phyloP scores from a whole-genome alignment of 75 land plant genomes.

The Sequoia sempervirens region DNA sequence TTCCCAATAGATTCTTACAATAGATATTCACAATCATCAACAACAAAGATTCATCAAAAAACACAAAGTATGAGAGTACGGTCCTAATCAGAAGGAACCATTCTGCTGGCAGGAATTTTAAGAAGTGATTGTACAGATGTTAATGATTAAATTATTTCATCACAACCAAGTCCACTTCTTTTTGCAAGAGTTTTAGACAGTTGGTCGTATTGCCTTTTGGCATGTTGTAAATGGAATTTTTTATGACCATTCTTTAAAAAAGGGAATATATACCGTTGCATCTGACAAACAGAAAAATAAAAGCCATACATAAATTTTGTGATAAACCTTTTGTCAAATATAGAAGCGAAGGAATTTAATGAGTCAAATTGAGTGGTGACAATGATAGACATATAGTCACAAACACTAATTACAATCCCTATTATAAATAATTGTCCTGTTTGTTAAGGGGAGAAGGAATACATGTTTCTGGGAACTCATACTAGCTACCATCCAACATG shows the following conservation, averaged over 20 bases:
- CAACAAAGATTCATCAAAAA: no score
- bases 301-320: background rate
- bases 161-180: no score
- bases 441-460: background rate
- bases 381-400: background rate
- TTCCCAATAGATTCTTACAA: no score
- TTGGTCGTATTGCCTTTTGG: background rate
- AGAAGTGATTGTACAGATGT: no score
- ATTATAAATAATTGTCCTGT: background rate
- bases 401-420: background rate
- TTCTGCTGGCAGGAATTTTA: no score
- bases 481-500: background rate
- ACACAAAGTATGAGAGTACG: no score
- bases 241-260: background rate
- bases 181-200: background rate
- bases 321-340: background rate
- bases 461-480: background rate
- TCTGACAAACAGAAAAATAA: background rate
- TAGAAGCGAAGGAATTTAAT: background rate
- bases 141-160: no score
- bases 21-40: no score
- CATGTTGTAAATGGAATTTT: background rate
- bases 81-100: no score
- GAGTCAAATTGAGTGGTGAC: no score
- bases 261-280: background rate